Evolutionary conservation across 176 grass and related monocot species (phyloP).

Genomic region (Lolium rigidum): DNA sequence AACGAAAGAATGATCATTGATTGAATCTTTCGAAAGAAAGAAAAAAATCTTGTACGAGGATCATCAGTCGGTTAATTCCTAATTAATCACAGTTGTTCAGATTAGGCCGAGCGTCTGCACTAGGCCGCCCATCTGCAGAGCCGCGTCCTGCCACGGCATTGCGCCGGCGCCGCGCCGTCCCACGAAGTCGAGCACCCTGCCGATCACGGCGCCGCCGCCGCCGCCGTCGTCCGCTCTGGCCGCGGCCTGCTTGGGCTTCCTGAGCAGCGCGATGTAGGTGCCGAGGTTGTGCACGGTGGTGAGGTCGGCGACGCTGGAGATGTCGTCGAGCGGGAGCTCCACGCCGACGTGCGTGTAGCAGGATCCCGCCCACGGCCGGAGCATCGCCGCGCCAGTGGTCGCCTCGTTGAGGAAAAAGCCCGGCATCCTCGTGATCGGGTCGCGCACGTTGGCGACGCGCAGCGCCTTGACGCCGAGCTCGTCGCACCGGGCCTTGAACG

Average conservation of each 20-base stretch:
- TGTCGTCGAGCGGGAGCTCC: conserved; percentile 73
- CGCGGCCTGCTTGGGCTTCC: neutral
- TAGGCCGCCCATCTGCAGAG: conserved; percentile 68
- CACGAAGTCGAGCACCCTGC: conserved; percentile 51
- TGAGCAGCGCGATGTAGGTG: conserved; percentile 69
- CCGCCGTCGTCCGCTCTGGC: neutral
- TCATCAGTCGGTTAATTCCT: neutral
- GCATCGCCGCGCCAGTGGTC: neutral
- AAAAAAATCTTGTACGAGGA: neutral
- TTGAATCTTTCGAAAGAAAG: conserved; percentile 14
- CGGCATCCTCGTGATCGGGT: conserved; percentile 76
- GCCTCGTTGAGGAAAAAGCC: conserved; percentile 83
- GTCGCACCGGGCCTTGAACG: conserved; percentile 80
- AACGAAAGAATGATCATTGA: conserved; percentile 5
- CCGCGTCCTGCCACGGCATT: conserved; percentile 71
- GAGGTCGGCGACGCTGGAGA: conserved; percentile 52
- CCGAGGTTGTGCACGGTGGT: conserved; percentile 77
- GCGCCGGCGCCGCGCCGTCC: conserved; percentile 19
- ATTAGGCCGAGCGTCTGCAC: conserved; percentile 74
- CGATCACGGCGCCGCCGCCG: conserved; percentile 36
- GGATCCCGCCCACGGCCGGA: conserved; percentile 46
- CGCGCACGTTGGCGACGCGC: conserved; percentile 45
- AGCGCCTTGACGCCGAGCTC: conserved; percentile 85
- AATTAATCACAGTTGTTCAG: conserved; percentile 30
- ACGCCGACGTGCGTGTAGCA: conserved; percentile 90